Conservation (phyloP, 2,329 filamentous ascomycete species). For the Fusarium clavum region DNA sequence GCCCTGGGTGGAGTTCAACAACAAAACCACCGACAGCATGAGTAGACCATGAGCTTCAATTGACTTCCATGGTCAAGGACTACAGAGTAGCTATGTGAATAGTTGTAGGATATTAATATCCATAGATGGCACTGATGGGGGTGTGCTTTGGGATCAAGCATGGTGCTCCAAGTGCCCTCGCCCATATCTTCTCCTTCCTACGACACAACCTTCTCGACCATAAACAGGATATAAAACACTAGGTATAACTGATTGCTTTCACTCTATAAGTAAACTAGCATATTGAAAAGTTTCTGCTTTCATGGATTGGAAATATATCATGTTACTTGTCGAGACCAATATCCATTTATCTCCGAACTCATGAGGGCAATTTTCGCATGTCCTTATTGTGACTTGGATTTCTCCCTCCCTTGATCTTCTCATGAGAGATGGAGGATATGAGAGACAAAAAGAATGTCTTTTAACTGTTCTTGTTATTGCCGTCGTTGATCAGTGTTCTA, state of each 20-base stretch:
- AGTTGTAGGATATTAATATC: neutral
- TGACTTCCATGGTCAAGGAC: neutral
- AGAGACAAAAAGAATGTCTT: conserved; percentile 42
- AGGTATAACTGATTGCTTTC: neutral
- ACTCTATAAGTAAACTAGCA: neutral
- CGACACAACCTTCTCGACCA: neutral
- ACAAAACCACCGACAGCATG: neutral
- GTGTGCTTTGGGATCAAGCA: neutral
- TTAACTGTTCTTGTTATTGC: conserved; percentile 22
- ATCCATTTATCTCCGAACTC: neutral
- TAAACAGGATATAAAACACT: neutral
- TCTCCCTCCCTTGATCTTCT: conserved; percentile 48
- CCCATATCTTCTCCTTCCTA: neutral
- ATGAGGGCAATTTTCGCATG: neutral
- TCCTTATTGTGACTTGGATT: conserved; percentile 18
- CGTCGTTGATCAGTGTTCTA: conserved; percentile 20
- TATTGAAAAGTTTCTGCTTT: neutral
- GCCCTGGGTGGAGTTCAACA: conserved; percentile 11
- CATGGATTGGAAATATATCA: fast-evolving
- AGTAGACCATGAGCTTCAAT: neutral
- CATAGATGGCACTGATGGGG: neutral
- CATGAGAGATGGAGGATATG: conserved; percentile 44
- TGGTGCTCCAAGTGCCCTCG: neutral
- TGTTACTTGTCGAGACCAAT: neutral
- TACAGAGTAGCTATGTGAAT: neutral